Conservation (phyloP, 257 asterid species). For the Fraxinus anomala region DNA sequence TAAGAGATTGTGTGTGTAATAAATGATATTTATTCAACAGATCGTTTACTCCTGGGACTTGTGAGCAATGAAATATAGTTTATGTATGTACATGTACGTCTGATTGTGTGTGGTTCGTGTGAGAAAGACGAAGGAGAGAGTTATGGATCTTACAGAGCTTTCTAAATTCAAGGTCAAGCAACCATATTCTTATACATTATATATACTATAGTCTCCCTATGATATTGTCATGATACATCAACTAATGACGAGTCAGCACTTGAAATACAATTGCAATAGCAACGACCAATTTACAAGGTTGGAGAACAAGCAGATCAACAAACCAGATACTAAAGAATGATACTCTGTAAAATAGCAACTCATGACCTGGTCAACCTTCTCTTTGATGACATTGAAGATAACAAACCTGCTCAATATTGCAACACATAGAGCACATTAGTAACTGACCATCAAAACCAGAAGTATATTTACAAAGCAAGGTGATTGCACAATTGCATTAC, state of each 20-base stretch:
- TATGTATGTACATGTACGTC: no score
- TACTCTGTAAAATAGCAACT: neutral
- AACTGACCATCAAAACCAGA: neutral
- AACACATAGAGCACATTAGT: slow-evolving; percentile 4
- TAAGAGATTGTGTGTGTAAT: no score
- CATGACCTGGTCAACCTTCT: slow-evolving; percentile 16
- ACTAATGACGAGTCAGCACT: slow-evolving; percentile 17
- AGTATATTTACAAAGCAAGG: neutral
- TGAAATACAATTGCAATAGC: neutral
- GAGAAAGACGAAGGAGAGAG: neutral
- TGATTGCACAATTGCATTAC: neutral
- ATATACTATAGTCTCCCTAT: neutral
- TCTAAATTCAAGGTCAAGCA: neutral
- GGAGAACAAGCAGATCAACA: slow-evolving; percentile 21
- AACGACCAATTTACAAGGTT: slow-evolving; percentile 31
- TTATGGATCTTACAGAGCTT: neutral
- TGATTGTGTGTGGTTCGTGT: neutral
- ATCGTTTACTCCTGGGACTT: no score
- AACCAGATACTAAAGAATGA: neutral
- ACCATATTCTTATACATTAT: neutral
- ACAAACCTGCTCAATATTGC: slow-evolving; percentile 24
- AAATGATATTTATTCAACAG: neutral
- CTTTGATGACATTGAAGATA: slow-evolving; percentile 1
- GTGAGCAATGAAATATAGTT: no score
- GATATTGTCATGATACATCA: neutral